These are phyloP conservation scores for Fraxinus angustifolia DNA, from an alignment of 305 asterid genomes.

Conservation along the genomic window DNA sequence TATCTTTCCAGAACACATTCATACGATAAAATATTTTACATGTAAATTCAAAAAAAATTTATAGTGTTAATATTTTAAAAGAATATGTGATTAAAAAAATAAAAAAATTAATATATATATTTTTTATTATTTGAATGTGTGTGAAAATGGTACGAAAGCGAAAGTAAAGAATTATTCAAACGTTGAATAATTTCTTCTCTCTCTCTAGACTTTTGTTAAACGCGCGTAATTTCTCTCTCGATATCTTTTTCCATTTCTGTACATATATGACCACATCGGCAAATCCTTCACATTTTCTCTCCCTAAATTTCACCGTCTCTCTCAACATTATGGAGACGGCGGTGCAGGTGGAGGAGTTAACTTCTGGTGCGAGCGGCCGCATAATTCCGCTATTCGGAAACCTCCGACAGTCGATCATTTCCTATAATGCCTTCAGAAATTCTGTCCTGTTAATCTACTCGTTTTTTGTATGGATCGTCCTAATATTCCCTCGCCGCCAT, in stretches of 20 bases:
- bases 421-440: constrained; percentile 46
- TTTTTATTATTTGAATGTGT: no score
- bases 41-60: no score
- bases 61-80: no score
- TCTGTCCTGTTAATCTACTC: constrained; percentile 48
- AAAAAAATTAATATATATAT: no score
- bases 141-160: no score
- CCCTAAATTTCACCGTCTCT: neutral
- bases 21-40: no score
- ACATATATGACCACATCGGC: neutral
- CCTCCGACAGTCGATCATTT: constrained; percentile 56
- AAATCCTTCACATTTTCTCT: neutral
- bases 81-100: no score
- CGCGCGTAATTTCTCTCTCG: constrained; percentile 8
- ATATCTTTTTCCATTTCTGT: neutral
- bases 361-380: constrained; percentile 98
- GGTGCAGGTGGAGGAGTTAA: constrained; percentile 77
- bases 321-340: constrained; percentile 36
- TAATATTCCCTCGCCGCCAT: constrained; percentile 57
- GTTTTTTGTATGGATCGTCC: constrained; percentile 67
- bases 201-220: neutral
- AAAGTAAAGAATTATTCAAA: no score
- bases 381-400: constrained; percentile 78
- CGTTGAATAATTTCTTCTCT: neutral
- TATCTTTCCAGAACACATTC: no score